These are phyloP conservation scores for Geranomyces variabilis DNA, from an alignment of 192 early-diverging fungal genomes.

Conservation along the genomic window DNA sequence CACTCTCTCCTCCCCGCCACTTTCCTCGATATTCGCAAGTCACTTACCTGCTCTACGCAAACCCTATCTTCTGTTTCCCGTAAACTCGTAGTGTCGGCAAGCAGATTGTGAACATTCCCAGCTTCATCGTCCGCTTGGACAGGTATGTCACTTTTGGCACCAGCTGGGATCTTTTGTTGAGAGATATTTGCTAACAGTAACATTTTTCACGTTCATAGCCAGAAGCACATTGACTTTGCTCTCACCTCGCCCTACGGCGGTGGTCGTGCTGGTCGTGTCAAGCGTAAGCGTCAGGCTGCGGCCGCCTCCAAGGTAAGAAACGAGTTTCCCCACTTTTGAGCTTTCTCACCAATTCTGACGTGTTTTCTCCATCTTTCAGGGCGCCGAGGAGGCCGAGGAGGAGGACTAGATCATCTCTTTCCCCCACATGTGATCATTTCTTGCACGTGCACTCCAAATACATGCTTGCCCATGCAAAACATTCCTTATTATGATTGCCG, in stretches of 20 bases:
- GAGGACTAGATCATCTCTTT: constrained; percentile 38
- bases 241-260: constrained; percentile 93
- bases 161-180: background rate
- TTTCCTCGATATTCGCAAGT: constrained; percentile 20
- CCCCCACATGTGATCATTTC: too few relatives aligned
- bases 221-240: constrained; percentile 83
- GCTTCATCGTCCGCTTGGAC: constrained; percentile 91
- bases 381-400: constrained; percentile 45
- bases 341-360: background rate
- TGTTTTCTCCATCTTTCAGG: constrained; percentile 23
- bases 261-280: constrained; percentile 95
- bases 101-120: constrained; percentile 96
- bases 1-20: background rate
- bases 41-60: background rate
- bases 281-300: constrained; percentile 88
- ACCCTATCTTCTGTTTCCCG: background rate
- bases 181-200: too few relatives aligned
- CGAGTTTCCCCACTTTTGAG: too few relatives aligned
- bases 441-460: too few relatives aligned
- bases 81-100: constrained; percentile 77
- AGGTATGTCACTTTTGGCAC: constrained; percentile 12
- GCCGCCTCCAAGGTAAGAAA: constrained; percentile 59
- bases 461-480: too few relatives aligned
- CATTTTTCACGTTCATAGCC: constrained; percentile 42
- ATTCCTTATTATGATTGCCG: too few relatives aligned